These are phyloP conservation scores for Cercospora beticola DNA, from an alignment of 2,329 filamentous ascomycete genomes.

Conservation along the genomic window DNA sequence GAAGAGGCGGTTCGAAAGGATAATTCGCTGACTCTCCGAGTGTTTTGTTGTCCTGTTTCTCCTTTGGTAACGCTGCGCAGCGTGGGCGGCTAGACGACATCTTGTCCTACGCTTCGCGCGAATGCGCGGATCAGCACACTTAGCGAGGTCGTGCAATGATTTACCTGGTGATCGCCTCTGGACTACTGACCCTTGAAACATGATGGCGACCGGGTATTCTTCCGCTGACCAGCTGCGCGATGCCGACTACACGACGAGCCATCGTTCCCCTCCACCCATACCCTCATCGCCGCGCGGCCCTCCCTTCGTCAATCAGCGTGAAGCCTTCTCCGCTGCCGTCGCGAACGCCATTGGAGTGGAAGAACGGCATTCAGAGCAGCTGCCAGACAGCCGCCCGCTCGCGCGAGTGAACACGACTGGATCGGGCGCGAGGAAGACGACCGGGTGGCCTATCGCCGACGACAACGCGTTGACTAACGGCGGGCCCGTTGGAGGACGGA, in stretches of 20 bases:
- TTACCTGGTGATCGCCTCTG: neutral
- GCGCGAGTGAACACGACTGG: neutral
- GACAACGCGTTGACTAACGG: neutral
- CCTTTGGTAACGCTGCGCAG: neutral
- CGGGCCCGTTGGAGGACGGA: constrained; percentile 10
- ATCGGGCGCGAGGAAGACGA: neutral
- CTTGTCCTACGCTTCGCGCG: constrained; percentile 2
- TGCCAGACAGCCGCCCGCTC: constrained; percentile 2
- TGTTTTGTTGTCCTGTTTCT: neutral
- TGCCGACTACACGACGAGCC: constrained; percentile 28
- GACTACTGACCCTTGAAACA: constrained; percentile 17
- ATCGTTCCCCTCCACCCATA: constrained; percentile 26
- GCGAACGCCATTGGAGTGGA: constrained; percentile 7
- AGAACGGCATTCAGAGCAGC: neutral
- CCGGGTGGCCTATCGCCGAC: constrained; percentile 4
- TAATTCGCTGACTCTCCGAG: neutral
- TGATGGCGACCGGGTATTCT: constrained; percentile 28
- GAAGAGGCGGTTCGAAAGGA: neutral
- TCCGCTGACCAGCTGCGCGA: constrained; percentile 25
- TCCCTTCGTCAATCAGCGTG: neutral
- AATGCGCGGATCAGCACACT: constrained; percentile 10
- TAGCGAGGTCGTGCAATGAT: constrained; percentile 14
- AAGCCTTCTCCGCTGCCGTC: constrained; percentile 13
- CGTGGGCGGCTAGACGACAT: neutral
- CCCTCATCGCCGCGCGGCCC: constrained; percentile 10